Evolutionary conservation across 345 rosid species (phyloP), one percentile per base, ranked within the genome.

Genomic region (Melastoma malabathricum): DNA sequence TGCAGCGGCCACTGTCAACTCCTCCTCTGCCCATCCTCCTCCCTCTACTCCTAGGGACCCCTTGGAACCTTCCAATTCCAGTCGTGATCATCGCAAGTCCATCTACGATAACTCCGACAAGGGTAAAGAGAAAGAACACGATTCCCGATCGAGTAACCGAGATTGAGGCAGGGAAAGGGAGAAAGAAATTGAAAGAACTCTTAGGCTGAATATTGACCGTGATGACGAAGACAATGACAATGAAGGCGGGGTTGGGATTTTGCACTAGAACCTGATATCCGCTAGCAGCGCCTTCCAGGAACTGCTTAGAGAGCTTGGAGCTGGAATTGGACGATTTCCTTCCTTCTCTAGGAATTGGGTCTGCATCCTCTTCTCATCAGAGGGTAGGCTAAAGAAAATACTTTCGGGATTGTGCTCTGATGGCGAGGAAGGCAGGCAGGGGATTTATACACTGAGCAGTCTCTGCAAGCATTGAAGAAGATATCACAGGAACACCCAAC

Each of bases 401-500:
- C 66, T 93, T 13, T 65, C 97, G 6, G 97, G 99, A 18, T 62
- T 93, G 78, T 83, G 99, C 10, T 80, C 97, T 0, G 89, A 88
- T 22, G 99, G 97, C 0, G 99, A 88, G 72, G 99, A 88, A 71
- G 99, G 99, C 18, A 93, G 68, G 74, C 99, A 93, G 64, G 95
- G n/a, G n/a, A n/a, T 93, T 60, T 97, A 93, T 75, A 94, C 99
- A 7, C 60, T 93, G 62, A 88, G 68, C 78, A 93, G 97, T 88
- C 97, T 51, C 65, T 93, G 63, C 99, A 93, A 83, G 99, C 97
- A 16, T 70, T 93, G 51, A 93, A 93, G 72, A 93, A 93, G 83
- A 93, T 93, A 74, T 93, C 99, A 49, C 99, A 83, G 73, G 99
- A 93, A 64, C 97, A 93, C 56, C 99, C 99, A 27, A 93, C 99